A percentile compares a stretch with the other conserved stretches of the same genome.
These are phyloP conservation scores for Ceratocystiopsis sp. DNA, from an alignment of 2,329 filamentous ascomycete genomes.

Conservation along the genomic window DNA sequence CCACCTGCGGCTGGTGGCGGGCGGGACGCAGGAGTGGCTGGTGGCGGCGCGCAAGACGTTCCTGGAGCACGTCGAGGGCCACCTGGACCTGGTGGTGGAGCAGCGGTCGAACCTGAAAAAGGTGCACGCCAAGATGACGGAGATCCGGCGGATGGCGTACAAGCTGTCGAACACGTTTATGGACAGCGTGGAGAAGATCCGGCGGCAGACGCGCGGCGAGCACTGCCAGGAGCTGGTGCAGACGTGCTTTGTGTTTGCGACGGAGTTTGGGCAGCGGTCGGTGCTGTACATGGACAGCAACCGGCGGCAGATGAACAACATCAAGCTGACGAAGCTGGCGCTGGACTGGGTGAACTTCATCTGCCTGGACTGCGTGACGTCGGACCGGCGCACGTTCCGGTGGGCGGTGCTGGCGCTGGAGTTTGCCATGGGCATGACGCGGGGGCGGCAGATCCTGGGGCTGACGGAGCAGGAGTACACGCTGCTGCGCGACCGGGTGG, in stretches of 20 bases:
- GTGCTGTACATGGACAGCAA: slow-evolving; percentile 93
- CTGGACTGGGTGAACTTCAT: slow-evolving; percentile 98
- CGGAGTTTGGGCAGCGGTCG: slow-evolving; percentile 91
- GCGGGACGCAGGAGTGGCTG: slow-evolving; percentile 65
- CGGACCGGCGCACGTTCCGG: slow-evolving; percentile 87
- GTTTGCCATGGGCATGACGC: slow-evolving; percentile 94
- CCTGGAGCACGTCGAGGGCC: slow-evolving; percentile 59
- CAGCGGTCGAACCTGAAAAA: slow-evolving; percentile 85
- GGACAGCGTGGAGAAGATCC: slow-evolving; percentile 91
- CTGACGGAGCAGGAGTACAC: slow-evolving; percentile 80
- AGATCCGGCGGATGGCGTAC: slow-evolving; percentile 90
- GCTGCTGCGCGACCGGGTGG: slow-evolving; percentile 69
- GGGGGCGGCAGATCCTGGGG: slow-evolving; percentile 81
- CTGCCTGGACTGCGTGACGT: slow-evolving; percentile 87
- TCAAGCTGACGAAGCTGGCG: slow-evolving; percentile 82
- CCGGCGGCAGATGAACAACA: slow-evolving; percentile 87
- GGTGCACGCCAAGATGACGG: slow-evolving; percentile 78
- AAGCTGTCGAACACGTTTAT: slow-evolving; percentile 96
- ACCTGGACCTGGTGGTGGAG: slow-evolving; percentile 79
- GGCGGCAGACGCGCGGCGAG: slow-evolving; percentile 65
- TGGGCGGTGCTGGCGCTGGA: slow-evolving; percentile 94
- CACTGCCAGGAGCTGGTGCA: slow-evolving; percentile 93
- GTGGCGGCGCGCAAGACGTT: slow-evolving; percentile 66
- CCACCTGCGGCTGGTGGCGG: slow-evolving; percentile 73
- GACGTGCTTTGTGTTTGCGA: slow-evolving; percentile 96